Base-by-base conservation (phyloP, 2,329 filamentous ascomycete species). In the Paecilomyces dactylethromorphus region DNA sequence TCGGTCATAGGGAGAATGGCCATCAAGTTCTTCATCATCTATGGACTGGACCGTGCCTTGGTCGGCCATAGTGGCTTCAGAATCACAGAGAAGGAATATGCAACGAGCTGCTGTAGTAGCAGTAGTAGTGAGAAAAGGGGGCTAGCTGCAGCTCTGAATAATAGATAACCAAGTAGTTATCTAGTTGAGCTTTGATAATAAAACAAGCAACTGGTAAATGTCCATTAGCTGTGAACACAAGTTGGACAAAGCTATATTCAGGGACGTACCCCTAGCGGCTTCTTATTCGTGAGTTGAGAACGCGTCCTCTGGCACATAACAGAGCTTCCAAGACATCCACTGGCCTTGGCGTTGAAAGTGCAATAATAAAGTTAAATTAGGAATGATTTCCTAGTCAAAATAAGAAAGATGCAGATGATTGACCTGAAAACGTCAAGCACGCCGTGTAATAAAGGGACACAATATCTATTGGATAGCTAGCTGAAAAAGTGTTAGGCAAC, bases 21-120 rank as follows among this genome's bases (percentile, higher is more conserved):
- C 39, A 18, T 21, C 61, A 22, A 58, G 49, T 22, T 62, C 60
- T 10, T 39, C 54, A 26, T 49, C 26, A 31, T 57, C 54, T 31
- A 53, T 56, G n/a, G 56, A 35, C 24, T 24, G 21, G 13, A 49
- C 31, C n/a, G 39, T 15, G 33, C 13, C n/a, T 26, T 26, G 31
- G 33, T 24, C 54, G 18, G 54, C 29, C 54, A 56, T 56, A 24
- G 35, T 56, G 33, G 45, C n/a, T 26, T 22, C 18, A 18, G 15
- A 45, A 18, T 45, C 26, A 29, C 26, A n/a, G 15, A n/a, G 10
- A 45, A 45, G 15, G 18, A 18, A 45, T 45, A 45, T 45, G n/a
- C 15, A 10, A 18, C 4, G n/a, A 10, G 15, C 15, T 18, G 15
- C 15, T 18, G 4, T 10, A 18, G 39, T n/a, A 29, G 4, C 26